Percentiles rank a stretch among this genome's conserved stretches.
Evolutionary conservation across 129 eudicot species (phyloP).

Genomic region (Flaveria linearis): DNA sequence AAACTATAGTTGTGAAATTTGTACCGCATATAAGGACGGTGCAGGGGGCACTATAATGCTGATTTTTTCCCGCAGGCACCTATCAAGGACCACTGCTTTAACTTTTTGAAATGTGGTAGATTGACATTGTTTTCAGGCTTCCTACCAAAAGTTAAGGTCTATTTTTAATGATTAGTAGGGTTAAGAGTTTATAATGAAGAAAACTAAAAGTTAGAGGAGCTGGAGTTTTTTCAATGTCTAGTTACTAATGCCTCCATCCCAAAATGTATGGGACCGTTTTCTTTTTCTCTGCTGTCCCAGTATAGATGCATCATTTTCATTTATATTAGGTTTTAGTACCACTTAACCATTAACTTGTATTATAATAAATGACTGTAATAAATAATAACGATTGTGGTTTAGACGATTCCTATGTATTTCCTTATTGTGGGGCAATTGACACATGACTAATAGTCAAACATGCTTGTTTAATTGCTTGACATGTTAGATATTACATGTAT

Average conservation of each 20-base stretch:
- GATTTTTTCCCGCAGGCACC: constrained; percentile 13
- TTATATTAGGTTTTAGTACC: neutral
- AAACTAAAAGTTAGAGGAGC: neutral
- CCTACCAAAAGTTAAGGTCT: constrained; percentile 20
- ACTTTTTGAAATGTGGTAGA: neutral
- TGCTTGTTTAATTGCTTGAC: neutral
- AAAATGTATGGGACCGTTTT: too few relatives aligned
- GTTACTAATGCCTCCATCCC: too few relatives aligned
- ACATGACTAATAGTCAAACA: neutral
- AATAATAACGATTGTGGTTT: neutral
- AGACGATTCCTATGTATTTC: too few relatives aligned
- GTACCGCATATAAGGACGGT: constrained; percentile 18
- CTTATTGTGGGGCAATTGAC: neutral
- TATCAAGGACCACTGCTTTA: constrained; percentile 33
- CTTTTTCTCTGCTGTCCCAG: too few relatives aligned
- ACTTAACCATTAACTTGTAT: neutral
- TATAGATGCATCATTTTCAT: neutral
- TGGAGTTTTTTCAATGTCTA: neutral
- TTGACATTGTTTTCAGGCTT: constrained; percentile 21
- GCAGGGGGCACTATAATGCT: constrained; percentile 23
- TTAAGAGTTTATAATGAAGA: constrained; percentile 11
- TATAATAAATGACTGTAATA: neutral
- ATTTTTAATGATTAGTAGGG: constrained; percentile 26
- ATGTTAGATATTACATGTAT: neutral
- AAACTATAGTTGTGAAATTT: constrained; percentile 11